Conservation (phyloP, 176 grass and related monocot genomes). For the Eragrostis nindensis region DNA sequence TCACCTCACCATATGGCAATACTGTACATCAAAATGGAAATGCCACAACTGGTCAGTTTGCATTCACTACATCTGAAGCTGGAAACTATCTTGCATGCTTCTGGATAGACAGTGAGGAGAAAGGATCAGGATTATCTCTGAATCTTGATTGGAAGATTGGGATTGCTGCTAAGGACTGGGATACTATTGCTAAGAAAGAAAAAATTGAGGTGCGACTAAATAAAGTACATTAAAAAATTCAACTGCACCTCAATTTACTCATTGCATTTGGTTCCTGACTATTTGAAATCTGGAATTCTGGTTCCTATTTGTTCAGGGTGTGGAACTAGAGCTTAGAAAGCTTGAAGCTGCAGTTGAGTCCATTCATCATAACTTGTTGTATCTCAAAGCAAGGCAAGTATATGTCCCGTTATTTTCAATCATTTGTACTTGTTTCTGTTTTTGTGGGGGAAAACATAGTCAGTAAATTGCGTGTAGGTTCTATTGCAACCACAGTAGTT, state of each 20-base stretch:
- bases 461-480: too few relatives aligned
- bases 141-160: slow-evolving; percentile 94
- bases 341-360: slow-evolving; percentile 83
- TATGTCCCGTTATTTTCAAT: background rate
- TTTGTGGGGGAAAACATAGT: background rate
- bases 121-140: slow-evolving; percentile 58
- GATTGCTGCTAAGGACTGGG: slow-evolving; percentile 89
- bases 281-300: background rate
- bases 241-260: background rate
- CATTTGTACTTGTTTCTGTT: background rate
- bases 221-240: background rate
- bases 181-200: slow-evolving; percentile 86
- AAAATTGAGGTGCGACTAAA: slow-evolving; percentile 72
- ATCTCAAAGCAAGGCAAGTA: slow-evolving; percentile 80
- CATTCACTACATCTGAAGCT: slow-evolving; percentile 85
- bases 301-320: slow-evolving; percentile 50
- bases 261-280: background rate
- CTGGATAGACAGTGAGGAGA: slow-evolving; percentile 71
- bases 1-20: slow-evolving; percentile 92
- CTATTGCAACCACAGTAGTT: too few relatives aligned
- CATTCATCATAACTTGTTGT: slow-evolving; percentile 82
- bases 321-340: slow-evolving; percentile 80
- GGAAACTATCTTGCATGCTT: slow-evolving; percentile 93
- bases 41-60: slow-evolving; percentile 71
- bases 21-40: slow-evolving; percentile 83